These are phyloP conservation scores for Inonotus obliquus DNA, from an alignment of 1,284 basidiomycete genomes.

Conservation along the genomic window DNA sequence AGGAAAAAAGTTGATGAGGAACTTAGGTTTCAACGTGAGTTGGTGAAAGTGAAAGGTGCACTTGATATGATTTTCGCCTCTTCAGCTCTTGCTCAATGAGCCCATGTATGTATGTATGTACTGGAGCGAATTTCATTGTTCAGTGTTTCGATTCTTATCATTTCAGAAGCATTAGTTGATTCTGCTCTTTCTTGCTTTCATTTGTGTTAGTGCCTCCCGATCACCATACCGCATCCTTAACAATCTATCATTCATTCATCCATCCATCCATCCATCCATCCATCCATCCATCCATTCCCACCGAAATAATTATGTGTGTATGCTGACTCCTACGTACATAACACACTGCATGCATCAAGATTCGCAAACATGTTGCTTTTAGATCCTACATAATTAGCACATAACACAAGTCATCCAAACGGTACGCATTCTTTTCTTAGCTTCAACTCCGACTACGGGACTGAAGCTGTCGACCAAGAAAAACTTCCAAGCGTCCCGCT, in stretches of 20 bases:
- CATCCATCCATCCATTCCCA: background rate
- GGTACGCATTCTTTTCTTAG: no score
- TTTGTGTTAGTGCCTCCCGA: no score
- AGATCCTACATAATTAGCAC: background rate
- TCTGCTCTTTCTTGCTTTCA: background rate
- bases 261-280: background rate
- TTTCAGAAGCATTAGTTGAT: no score
- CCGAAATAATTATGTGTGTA: background rate
- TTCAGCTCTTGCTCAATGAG: constrained; percentile 35
- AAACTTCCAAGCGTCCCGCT: no score
- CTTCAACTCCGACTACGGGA: no score
- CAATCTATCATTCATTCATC: no score
- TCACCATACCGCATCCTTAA: no score
- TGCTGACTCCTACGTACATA: background rate
- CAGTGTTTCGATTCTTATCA: no score
- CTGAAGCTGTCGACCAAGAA: no score
- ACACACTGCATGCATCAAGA: background rate
- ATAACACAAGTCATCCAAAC: no score
- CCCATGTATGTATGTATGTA: background rate
- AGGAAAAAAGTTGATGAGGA: constrained; percentile 83
- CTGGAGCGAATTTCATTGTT: no score
- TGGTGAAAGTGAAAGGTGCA: constrained; percentile 82
- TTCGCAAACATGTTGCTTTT: no score
- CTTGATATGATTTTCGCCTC: constrained; percentile 89
- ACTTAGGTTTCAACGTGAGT: constrained; percentile 85